phyloP scores from a whole-genome alignment of 176 grass and related monocot genomes.

The Poa annua region DNA sequence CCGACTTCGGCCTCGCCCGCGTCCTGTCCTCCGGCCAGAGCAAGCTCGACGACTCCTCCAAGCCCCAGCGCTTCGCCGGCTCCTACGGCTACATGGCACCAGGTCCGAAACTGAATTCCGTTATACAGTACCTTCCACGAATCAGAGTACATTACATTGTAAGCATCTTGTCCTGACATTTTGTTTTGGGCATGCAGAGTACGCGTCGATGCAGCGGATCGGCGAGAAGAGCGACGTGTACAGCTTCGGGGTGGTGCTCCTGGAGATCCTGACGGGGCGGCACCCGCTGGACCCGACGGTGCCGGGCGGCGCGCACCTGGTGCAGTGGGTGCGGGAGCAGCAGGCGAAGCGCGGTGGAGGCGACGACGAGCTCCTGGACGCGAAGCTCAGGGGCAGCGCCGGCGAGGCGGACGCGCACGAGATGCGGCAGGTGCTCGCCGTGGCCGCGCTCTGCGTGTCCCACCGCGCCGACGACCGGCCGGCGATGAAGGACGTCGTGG shows the following conservation, averaged over 20 bases:
- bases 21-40: slow-evolving; percentile 47
- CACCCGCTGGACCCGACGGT: slow-evolving; percentile 87
- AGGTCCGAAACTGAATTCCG: slow-evolving; percentile 39
- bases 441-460: slow-evolving; percentile 67
- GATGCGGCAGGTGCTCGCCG: slow-evolving; percentile 78
- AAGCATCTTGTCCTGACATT: not conserved
- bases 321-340: slow-evolving; percentile 82
- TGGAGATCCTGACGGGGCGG: slow-evolving; percentile 82
- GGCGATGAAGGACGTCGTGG: slow-evolving; percentile 80
- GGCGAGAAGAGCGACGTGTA: slow-evolving; percentile 94
- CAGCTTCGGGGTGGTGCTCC: slow-evolving; percentile 87
- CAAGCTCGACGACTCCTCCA: slow-evolving; percentile 42
- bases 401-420: slow-evolving; percentile 64
- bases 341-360: slow-evolving; percentile 59
- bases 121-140: not conserved
- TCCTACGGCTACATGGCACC: slow-evolving; percentile 98
- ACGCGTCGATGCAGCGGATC: slow-evolving; percentile 84
- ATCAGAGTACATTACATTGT: not conserved
- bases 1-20: slow-evolving; percentile 96
- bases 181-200: slow-evolving; percentile 49
- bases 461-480: slow-evolving; percentile 71
- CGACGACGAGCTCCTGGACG: slow-evolving; percentile 61
- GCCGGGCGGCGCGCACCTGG: slow-evolving; percentile 74
- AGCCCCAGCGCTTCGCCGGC: slow-evolving; percentile 64
- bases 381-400: slow-evolving; percentile 51